Base-by-base conservation (phyloP, 176 grass and related monocot species). In the Alopecurus myosuroides region DNA sequence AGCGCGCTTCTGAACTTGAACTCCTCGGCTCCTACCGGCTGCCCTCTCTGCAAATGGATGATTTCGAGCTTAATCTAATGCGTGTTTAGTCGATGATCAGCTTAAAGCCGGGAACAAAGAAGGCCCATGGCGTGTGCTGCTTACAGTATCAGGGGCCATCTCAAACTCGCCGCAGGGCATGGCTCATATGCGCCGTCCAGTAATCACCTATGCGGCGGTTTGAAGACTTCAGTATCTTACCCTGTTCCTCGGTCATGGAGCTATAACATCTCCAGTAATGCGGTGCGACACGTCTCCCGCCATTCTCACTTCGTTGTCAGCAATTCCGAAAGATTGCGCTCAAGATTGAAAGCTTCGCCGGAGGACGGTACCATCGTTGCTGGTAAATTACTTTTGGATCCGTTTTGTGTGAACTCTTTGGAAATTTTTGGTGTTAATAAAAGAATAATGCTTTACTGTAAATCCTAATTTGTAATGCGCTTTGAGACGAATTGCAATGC, bases 101-200 rank as follows among this genome's bases (percentile, higher is more conserved):
- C 42, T 67, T 17, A 6, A n/a, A 10, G 34, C n/a, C 61, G 12
- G 61, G 42, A 64, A 50, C n/a, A 36, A 25, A 23, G 19, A 23
- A 35, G 18, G 69, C 19, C 14, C 61, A 97, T 97, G 94, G 86
- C 92, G 50, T 94, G 78, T 46, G 39, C 81, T 63, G 46, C 86
- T 79, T 87, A 65, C 57, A 81, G 61, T 30, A 46, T 77, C 25
- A 80, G 77, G 39, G 41, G 66, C 12, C 74, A 81, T 39, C 77
- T 87, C 63, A 86, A 74, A 53, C 68, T 92, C 18, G 40, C 62
- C 12, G 66, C 69, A 39, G 58, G 23, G 9, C 53, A 44, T 2
- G 10, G 71, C 41, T 36, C 4, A 0, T 57, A 34, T 15, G 53
- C 78, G 39, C 45, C 17, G 23, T 2, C 45, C 18, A 46, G 15